Evolutionary conservation across 1,284 basidiomycete species (phyloP).

Genomic region (Trichosporon inkin): DNA sequence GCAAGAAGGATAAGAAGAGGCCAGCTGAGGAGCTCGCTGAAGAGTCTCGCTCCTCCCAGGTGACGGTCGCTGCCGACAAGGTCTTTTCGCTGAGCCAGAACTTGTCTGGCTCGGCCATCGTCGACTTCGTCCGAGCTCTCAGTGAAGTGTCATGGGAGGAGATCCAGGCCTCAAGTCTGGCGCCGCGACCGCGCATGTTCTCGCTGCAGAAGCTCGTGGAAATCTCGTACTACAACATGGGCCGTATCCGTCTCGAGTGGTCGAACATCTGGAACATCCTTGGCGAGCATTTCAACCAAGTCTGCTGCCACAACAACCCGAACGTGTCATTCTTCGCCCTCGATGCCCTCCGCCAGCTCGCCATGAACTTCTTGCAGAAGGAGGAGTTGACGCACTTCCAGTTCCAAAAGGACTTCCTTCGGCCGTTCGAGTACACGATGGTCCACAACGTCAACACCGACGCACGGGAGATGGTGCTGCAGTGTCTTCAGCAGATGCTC

Average conservation of each 20-base stretch:
- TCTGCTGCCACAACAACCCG: slow-evolving; percentile 96
- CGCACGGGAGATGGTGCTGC: slow-evolving; percentile 94
- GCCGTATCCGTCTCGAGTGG: slow-evolving; percentile 96
- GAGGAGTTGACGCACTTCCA: slow-evolving; percentile 98
- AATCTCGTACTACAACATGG: slow-evolving; percentile 99
- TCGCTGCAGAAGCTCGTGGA: slow-evolving; percentile 98
- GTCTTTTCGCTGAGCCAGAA: slow-evolving; percentile 95
- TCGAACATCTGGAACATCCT: slow-evolving; percentile 96
- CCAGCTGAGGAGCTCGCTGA: slow-evolving; percentile 92
- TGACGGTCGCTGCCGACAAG: slow-evolving; percentile 98
- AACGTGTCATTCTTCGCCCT: slow-evolving; percentile 96
- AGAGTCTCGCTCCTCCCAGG: slow-evolving; percentile 94
- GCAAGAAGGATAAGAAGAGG: slow-evolving; percentile 19
- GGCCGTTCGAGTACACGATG: slow-evolving; percentile 98
- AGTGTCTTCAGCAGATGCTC: slow-evolving; percentile 99
- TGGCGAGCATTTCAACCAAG: slow-evolving; percentile 98
- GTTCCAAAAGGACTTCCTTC: slow-evolving; percentile 98
- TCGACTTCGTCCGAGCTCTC: slow-evolving; percentile 94
- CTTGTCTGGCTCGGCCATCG: slow-evolving; percentile 91
- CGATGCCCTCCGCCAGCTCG: slow-evolving; percentile 94
- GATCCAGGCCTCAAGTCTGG: slow-evolving; percentile 92
- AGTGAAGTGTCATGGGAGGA: slow-evolving; percentile 99
- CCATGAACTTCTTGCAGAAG: slow-evolving; percentile 98
- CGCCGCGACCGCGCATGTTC: slow-evolving; percentile 89
- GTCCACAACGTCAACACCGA: slow-evolving; percentile 91